A percentile compares a stretch with the other conserved stretches of the same genome.
Conservation (phyloP, 768 basidiomycete species). For the Russula olivacea region DNA sequence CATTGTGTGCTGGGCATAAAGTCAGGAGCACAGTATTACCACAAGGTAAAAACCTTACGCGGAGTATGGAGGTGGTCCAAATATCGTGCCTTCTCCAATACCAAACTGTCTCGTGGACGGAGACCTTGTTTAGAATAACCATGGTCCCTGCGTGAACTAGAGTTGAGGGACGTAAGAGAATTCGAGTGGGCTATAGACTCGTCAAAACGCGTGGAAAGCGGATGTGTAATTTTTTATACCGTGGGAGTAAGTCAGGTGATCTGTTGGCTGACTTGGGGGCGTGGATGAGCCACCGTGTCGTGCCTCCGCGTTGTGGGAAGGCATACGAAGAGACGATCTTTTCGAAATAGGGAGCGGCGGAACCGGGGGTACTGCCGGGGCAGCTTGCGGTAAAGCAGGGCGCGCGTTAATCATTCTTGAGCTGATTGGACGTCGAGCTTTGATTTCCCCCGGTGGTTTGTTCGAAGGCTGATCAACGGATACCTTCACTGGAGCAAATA, state of each 20-base stretch:
- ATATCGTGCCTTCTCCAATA: constrained; percentile 24
- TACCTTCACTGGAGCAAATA: not conserved
- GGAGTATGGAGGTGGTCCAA: constrained; percentile 29
- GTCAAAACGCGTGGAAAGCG: not conserved
- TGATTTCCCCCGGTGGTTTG: not conserved
- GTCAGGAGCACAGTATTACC: constrained; percentile 23
- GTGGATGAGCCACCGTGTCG: not conserved
- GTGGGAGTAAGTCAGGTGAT: not conserved
- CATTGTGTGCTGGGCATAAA: constrained; percentile 22
- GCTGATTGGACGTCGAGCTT: constrained; percentile 18
- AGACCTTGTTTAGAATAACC: not conserved
- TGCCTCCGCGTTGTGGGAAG: not conserved
- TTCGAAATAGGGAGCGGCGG: constrained; percentile 20
- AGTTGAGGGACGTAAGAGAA: not conserved
- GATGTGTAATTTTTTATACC: not conserved
- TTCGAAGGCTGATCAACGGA: not conserved
- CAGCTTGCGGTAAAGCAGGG: constrained; percentile 22
- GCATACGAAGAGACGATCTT: not conserved
- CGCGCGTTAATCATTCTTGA: constrained; percentile 22
- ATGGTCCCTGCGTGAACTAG: constrained; percentile 7
- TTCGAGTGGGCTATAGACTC: constrained; percentile 1
- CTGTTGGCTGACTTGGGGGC: not conserved
- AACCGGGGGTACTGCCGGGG: constrained; percentile 24
- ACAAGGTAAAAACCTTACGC: constrained; percentile 33
- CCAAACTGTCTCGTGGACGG: constrained; percentile 25